Evolutionary conservation across 2,329 filamentous ascomycete genomes (phyloP), one percentile per base, ranked within the genome.

Genomic region (Trichoderma pleuroti): DNA sequence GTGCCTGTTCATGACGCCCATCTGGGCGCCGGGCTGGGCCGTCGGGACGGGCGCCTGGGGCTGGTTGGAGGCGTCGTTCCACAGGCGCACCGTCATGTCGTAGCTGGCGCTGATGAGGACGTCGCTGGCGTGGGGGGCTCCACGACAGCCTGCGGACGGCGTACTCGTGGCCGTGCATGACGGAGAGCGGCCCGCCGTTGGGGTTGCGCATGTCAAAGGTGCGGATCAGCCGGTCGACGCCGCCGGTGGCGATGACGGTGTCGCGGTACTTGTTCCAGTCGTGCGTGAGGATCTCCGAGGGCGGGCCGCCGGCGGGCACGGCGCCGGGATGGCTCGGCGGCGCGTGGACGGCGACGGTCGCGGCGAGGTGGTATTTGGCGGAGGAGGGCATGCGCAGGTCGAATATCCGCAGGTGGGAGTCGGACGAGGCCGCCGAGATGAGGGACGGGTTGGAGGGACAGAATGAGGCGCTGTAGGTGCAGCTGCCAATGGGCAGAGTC

Each of bases 201-300:
- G 93, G 92, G 76, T 90, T 91, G 56, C 96, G 87, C 59, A 98
- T 91, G 80, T 99, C 96, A 77, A 98, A 98, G 0, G 92, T 96
- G 61, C 96, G 90, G 72, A 99, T 91, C 21, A 91, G 83, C 68
- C 92, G 88, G 80, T 99, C 96, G 4, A 98, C 96, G 68, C 96
- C 95, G 1, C 90, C 96, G 0, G 93, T 93, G 0, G 96, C 96
- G 68, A 99, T 84, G 30, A 98, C 85, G 0, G 90, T 91, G 74
- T 94, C 90, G 49, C 92, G 88, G 82, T 99, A 99, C 82, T 99
- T 99, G 84, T 99, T 99, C 96, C 96, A 99, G 81, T 99, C 96
- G 81, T 98, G 96, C 0, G 94, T 97, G 36, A 99, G 87, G 46
- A 93, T 89, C 84, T 99, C 96, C 11, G 89, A 86, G 0, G 94